Evolutionary conservation across 73 alveolate species (phyloP).

Genomic region (Urostyla sp.): DNA sequence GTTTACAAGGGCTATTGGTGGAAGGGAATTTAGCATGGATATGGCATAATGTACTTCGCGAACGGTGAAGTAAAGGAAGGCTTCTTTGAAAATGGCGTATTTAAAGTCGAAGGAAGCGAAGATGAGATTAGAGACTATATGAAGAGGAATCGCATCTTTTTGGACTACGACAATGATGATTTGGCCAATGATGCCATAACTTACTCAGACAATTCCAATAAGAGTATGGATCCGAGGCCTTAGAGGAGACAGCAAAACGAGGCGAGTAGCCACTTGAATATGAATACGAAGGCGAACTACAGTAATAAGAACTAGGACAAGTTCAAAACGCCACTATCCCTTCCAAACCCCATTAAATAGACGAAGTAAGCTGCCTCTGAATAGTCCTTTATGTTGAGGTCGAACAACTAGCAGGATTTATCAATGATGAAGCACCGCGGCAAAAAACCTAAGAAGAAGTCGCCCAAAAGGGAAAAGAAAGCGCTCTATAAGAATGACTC

Average conservation of each 20-base stretch:
- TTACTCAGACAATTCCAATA: not conserved
- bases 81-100: conserved; percentile 38
- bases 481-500: too few relatives aligned
- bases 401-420: too few relatives aligned
- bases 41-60: conserved; percentile 49
- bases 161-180: too few relatives aligned
- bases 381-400: too few relatives aligned
- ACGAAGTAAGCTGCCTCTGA: too few relatives aligned
- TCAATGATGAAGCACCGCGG: too few relatives aligned
- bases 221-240: not conserved
- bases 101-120: conserved; percentile 28
- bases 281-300: not conserved
- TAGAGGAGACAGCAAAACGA: too few relatives aligned
- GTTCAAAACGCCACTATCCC: not conserved
- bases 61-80: conserved; percentile 44
- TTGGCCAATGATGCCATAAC: too few relatives aligned
- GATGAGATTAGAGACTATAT: not conserved
- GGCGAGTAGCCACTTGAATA: too few relatives aligned
- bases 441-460: too few relatives aligned
- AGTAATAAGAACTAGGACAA: not conserved
- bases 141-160: not conserved
- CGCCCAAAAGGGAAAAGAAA: too few relatives aligned
- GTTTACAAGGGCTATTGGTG: conserved; percentile 45
- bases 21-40: conserved; percentile 65
- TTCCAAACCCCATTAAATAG: too few relatives aligned